A percentile compares a stretch with the other conserved stretches of the same genome.
These are phyloP conservation scores for Bacidia rubella DNA, from an alignment of 495 filamentous ascomycete species.

Conservation along the genomic window DNA sequence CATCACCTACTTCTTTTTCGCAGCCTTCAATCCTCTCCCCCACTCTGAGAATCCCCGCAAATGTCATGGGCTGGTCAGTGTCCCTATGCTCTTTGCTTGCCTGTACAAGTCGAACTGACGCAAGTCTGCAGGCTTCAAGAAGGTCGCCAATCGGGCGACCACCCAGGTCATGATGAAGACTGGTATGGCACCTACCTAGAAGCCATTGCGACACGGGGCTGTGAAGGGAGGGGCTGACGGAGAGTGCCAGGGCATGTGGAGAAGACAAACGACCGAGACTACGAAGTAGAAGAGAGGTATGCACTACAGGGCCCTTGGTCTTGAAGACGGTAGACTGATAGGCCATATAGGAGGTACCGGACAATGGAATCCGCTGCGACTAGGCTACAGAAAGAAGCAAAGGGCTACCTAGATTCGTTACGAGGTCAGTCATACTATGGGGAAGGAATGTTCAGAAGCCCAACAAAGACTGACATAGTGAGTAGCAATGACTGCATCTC, in stretches of 20 bases:
- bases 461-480: constrained; percentile 3
- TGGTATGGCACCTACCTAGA: constrained; percentile 34
- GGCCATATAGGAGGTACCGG: constrained; percentile 57
- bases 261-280: constrained; percentile 94
- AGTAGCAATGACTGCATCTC: constrained; percentile 92
- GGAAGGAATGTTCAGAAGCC: not conserved
- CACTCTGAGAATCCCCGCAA: constrained; percentile 6
- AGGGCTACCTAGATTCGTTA: constrained; percentile 90
- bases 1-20: no score
- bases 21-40: no score
- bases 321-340: constrained; percentile 11
- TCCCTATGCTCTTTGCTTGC: not conserved
- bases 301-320: not conserved
- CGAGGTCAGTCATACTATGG: constrained; percentile 42
- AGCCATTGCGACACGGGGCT: not conserved
- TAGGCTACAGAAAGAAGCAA: constrained; percentile 90
- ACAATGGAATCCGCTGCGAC: constrained; percentile 91
- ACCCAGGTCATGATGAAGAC: constrained; percentile 99
- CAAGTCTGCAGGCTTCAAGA: constrained; percentile 70
- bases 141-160: constrained; percentile 95
- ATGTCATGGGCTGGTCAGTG: constrained; percentile 55
- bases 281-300: constrained; percentile 91
- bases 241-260: constrained; percentile 72
- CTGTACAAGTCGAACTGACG: not conserved
- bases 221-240: constrained; percentile 11